Evolutionary conservation across 1,284 basidiomycete species (phyloP).

Genomic region (Cutaneotrichosporon mucoides): DNA sequence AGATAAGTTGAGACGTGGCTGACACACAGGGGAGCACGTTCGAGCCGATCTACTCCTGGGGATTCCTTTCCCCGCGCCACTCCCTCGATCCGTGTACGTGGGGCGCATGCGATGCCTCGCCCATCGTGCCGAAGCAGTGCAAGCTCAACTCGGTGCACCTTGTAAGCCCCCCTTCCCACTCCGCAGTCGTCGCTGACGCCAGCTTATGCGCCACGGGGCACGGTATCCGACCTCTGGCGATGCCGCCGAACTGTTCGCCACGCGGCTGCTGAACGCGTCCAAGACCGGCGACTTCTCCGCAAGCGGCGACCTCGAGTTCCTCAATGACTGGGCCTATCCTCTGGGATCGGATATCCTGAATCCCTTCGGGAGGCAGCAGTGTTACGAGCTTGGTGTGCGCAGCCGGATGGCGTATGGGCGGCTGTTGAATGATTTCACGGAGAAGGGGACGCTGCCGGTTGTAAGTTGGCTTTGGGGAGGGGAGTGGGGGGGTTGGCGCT

Average conservation of each 20-base stretch:
- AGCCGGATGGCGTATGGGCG: conserved; percentile 65
- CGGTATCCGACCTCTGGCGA: conserved; percentile 45
- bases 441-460: conserved; percentile 27
- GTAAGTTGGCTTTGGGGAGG: too few relatives aligned
- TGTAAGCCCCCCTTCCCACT: too few relatives aligned
- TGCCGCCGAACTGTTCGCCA: conserved; percentile 32
- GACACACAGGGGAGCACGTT: conserved; percentile 33
- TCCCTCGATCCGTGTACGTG: conserved; percentile 65
- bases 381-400: conserved; percentile 44
- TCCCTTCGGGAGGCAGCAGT: conserved; percentile 51
- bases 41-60: conserved; percentile 70
- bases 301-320: conserved; percentile 48
- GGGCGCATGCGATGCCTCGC: conserved; percentile 64
- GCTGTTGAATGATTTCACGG: conserved; percentile 73
- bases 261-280: conserved; percentile 33
- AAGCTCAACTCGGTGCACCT: conserved; percentile 67
- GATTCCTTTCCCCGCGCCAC: conserved; percentile 79
- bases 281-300: conserved; percentile 26
- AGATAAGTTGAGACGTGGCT: not conserved
- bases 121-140: conserved; percentile 65
- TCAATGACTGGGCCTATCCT: conserved; percentile 51
- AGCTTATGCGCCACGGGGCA: conserved; percentile 61
- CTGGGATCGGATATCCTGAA: conserved; percentile 51
- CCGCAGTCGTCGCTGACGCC: conserved; percentile 12
- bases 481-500: too few relatives aligned